phyloP scores from a whole-genome alignment of 805 yeast genomes.

The Lipomyces yamadae region DNA sequence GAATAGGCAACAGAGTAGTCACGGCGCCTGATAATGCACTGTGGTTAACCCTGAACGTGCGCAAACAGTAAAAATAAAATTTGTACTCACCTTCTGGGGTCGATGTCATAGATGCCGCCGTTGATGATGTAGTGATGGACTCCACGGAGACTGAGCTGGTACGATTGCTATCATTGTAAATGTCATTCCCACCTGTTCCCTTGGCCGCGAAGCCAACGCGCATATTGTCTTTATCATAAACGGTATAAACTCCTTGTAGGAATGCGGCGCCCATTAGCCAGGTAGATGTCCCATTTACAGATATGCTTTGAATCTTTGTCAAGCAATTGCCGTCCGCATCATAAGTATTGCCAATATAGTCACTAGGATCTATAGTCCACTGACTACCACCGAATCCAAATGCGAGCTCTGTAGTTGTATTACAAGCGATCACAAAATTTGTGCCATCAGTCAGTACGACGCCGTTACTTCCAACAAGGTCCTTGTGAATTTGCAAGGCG shows the following conservation, averaged over 20 bases:
- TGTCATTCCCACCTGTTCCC: conserved; percentile 27
- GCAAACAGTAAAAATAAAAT: not conserved
- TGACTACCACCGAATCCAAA: conserved; percentile 53
- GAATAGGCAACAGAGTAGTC: not conserved
- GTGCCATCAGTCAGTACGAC: conserved; percentile 58
- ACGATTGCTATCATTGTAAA: conserved; percentile 15
- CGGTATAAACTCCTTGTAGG: conserved; percentile 58
- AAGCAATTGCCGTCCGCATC: conserved; percentile 60
- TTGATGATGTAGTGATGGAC: not conserved
- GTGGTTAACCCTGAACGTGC: not conserved
- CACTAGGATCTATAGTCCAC: conserved; percentile 52
- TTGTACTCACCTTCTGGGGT: not conserved
- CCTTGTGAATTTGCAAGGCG: conserved; percentile 59
- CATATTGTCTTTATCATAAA: conserved; percentile 59
- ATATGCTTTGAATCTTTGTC: conserved; percentile 66
- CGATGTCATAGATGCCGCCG: not conserved
- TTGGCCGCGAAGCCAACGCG: conserved; percentile 60
- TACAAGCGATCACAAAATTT: conserved; percentile 65
- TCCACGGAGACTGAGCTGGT: conserved; percentile 9
- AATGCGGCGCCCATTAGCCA: conserved; percentile 74
- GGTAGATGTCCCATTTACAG: conserved; percentile 46
- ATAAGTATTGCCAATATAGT: conserved; percentile 58
- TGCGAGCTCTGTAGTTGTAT: conserved; percentile 50
- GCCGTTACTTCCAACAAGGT: conserved; percentile 50
- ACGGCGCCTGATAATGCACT: not conserved